phyloP scores from a whole-genome alignment of 345 rosid species.

The Geranium rotundifolium region DNA sequence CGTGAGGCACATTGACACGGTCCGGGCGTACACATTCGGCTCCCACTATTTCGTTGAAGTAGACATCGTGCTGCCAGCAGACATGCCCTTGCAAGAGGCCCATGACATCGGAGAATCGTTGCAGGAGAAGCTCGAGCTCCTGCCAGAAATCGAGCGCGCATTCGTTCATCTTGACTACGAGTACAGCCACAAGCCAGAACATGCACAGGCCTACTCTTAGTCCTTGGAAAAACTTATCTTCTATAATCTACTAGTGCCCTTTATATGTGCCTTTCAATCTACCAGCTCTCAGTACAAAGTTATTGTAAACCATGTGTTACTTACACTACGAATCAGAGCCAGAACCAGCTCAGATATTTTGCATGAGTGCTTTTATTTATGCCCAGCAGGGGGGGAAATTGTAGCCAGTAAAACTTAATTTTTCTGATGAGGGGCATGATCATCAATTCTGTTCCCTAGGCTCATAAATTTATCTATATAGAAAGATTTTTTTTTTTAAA shows the following conservation, averaged over 20 bases:
- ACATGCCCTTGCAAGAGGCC: constrained; percentile 83
- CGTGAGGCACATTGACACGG: constrained; percentile 82
- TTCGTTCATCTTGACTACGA: constrained; percentile 98
- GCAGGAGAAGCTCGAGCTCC: constrained; percentile 85
- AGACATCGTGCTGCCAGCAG: constrained; percentile 81
- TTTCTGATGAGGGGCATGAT: no score
- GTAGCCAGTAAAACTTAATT: no score
- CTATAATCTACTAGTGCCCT: neutral
- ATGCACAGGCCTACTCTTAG: constrained; percentile 45
- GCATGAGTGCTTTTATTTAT: no score
- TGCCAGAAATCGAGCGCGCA: constrained; percentile 85
- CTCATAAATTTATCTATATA: no score
- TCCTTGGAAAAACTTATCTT: neutral
- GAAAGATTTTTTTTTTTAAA: no score
- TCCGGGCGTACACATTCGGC: constrained; percentile 96
- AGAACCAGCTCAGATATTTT: no score
- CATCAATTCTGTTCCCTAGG: no score
- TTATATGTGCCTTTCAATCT: no score
- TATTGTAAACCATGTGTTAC: no score
- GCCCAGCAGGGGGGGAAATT: no score
- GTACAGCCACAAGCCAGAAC: constrained; percentile 91
- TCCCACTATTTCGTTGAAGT: constrained; percentile 97
- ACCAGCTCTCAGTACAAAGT: no score
- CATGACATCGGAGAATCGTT: constrained; percentile 86
- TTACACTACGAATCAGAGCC: no score